phyloP scores from a whole-genome alignment of 164 flowering plant species.

The Brasenia schreberi region DNA sequence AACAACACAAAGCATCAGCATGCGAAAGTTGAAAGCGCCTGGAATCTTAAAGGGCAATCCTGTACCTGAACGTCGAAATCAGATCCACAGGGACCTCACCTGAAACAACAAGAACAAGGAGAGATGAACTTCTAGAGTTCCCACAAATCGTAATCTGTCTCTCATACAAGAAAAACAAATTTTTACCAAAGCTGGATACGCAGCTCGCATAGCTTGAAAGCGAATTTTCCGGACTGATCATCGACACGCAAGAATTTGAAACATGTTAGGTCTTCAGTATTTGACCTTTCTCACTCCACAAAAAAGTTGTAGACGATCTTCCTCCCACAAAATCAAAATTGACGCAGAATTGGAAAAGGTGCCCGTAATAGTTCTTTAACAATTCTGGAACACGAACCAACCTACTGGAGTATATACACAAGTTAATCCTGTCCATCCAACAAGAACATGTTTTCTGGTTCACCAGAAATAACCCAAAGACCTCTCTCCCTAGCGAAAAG shows the following conservation, averaged over 20 bases:
- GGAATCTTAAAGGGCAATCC: not conserved
- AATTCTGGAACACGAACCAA: not conserved
- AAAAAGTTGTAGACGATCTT: not conserved
- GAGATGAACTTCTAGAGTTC: not conserved
- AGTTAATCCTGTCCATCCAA: too few species aligned
- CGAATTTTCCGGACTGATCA: slow-evolving; percentile 41
- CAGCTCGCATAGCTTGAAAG: slow-evolving; percentile 38
- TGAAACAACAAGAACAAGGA: slow-evolving; percentile 13
- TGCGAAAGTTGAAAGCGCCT: not conserved
- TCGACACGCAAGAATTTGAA: slow-evolving; percentile 5
- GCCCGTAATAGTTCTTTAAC: not conserved
- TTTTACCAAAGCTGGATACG: slow-evolving; percentile 48
- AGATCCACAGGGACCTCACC: slow-evolving; percentile 60
- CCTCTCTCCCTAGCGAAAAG: too few species aligned
- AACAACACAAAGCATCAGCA: not conserved
- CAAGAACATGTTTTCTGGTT: too few species aligned
- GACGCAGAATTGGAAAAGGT: not conserved
- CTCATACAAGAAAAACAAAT: slow-evolving; percentile 3
- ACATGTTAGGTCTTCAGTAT: not conserved
- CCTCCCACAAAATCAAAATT: not conserved
- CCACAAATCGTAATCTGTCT: not conserved
- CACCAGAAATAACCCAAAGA: too few species aligned
- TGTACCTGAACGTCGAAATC: slow-evolving; percentile 35
- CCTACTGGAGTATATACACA: too few species aligned
- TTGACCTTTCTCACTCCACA: not conserved